phyloP scores from a whole-genome alignment of 805 yeast species.

The Hanseniaspora mollemarum region DNA sequence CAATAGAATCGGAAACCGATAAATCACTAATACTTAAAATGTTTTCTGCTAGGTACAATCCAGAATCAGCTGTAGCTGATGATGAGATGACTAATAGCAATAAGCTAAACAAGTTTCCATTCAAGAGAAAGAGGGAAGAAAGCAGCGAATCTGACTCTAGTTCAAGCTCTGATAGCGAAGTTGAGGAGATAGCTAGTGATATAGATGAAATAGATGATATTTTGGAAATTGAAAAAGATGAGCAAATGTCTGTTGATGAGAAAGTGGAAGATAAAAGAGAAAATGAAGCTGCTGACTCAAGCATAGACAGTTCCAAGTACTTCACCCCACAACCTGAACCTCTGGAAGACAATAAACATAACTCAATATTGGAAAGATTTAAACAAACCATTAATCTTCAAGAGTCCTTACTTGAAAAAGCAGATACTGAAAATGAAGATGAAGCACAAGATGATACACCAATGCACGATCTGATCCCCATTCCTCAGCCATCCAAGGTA shows the following conservation, averaged over 20 bases:
- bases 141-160: slow-evolving; percentile 11
- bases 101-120: slow-evolving; percentile 19
- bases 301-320: slow-evolving; percentile 6
- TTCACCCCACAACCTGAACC: neutral
- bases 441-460: slow-evolving; percentile 26
- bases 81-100: neutral
- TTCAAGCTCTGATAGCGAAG: slow-evolving; percentile 18
- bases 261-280: slow-evolving; percentile 22
- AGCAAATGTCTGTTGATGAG: slow-evolving; percentile 15
- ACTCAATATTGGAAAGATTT: slow-evolving; percentile 44
- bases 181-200: neutral
- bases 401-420: slow-evolving; percentile 19
- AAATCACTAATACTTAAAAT: slow-evolving; percentile 25
- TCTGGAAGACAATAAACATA: slow-evolving; percentile 34
- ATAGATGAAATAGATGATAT: slow-evolving; percentile 17
- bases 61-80: slow-evolving; percentile 25
- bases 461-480: slow-evolving; percentile 46
- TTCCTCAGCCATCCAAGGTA: slow-evolving; percentile 64
- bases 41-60: slow-evolving; percentile 61
- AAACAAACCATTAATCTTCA: slow-evolving; percentile 33
- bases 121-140: slow-evolving; percentile 22
- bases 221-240: slow-evolving; percentile 18
- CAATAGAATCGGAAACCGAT: neutral
- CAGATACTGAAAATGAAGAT: slow-evolving; percentile 16
- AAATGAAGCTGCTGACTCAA: slow-evolving; percentile 16